Conservation (phyloP, 345 rosid species). For the Moricandia arvensis region DNA sequence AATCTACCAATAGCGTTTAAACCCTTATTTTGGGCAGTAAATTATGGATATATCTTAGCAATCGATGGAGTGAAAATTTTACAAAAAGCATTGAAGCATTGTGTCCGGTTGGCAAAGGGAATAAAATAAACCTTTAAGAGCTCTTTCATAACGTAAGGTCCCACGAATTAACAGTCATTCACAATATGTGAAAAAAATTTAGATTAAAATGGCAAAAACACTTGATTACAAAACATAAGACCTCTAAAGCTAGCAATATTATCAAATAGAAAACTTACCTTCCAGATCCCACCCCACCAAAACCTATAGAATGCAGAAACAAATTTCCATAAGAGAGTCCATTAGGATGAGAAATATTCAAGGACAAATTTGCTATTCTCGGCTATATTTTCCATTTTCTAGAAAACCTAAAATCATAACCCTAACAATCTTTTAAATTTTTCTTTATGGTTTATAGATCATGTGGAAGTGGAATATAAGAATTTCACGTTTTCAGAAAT, state of each 20-base stretch:
- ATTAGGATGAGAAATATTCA: not conserved
- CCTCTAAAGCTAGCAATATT: not conserved
- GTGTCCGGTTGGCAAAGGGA: not conserved
- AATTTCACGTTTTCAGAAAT: too few relatives aligned
- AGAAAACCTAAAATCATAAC: too few relatives aligned
- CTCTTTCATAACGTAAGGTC: slow-evolving; percentile 71
- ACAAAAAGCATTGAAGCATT: not conserved
- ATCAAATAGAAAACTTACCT: slow-evolving; percentile 53
- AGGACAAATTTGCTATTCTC: not conserved
- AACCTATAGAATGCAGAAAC: slow-evolving; percentile 58
- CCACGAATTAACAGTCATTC: slow-evolving; percentile 88
- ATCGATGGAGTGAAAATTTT: not conserved
- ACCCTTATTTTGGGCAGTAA: not conserved
- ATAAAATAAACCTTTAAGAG: slow-evolving; percentile 51
- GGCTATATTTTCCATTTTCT: too few relatives aligned
- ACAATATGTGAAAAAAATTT: slow-evolving; percentile 51
- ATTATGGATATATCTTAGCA: too few relatives aligned
- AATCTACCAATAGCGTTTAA: slow-evolving; percentile 15
- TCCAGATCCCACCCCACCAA: slow-evolving; percentile 99
- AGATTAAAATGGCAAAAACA: slow-evolving; percentile 17
- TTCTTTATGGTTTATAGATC: too few relatives aligned
- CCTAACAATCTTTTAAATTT: too few relatives aligned
- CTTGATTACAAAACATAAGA: slow-evolving; percentile 18
- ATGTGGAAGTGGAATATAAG: too few relatives aligned
- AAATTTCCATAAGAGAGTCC: slow-evolving; percentile 25